Base-by-base conservation (phyloP, 2,329 filamentous ascomycete genomes). In the Geosmithia putterillii region DNA sequence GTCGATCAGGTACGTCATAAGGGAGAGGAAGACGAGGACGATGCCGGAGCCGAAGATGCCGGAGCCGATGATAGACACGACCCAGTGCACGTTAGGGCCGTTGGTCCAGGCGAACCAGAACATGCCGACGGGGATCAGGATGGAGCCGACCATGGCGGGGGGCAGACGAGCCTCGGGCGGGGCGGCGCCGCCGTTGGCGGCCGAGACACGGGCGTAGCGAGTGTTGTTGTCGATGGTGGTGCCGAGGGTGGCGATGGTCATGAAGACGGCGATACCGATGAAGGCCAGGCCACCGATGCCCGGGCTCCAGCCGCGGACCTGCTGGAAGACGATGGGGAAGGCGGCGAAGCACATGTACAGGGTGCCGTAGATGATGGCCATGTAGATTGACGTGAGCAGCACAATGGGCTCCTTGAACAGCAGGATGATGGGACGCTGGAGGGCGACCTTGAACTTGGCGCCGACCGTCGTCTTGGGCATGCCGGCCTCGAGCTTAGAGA, bases 91-190 rank as follows among this genome's bases (percentile, higher is more conserved):
- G 4, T 58, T 58, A 0, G 67, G 64, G 17, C 62, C 67, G 47
- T 75, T 77, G 0, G 76, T 80, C 78, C 78, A 82, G 1, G 77
- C 76, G 51, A 81, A 81, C 72, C 72, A 76, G 61, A 82, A 81
- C 17, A 82, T 63, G 3, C 77, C 73, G 32, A 75, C 55, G 1
- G 81, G 80, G 2, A 84, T 61, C 5, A 68, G 52, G 40, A 81
- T 57, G 14, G 69, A 71, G 3, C 79, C 81, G 15, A 83, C 52
- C 38, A 85, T 70, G 22, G 68, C 68, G 9, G 76, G 70, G 0
- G 74, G 74, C 0, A 86, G 63, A 42, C 81, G 69, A 7, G 74
- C 70, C 55, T 86, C 81, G 0, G 80, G 79, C 2, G 78, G 70
- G 7, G 79, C 76, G 42, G 70, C 68, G 4, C 78, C 76, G 9